Evolutionary conservation across 257 asterid genomes (phyloP).

Genomic region (Solanum arcanum): DNA sequence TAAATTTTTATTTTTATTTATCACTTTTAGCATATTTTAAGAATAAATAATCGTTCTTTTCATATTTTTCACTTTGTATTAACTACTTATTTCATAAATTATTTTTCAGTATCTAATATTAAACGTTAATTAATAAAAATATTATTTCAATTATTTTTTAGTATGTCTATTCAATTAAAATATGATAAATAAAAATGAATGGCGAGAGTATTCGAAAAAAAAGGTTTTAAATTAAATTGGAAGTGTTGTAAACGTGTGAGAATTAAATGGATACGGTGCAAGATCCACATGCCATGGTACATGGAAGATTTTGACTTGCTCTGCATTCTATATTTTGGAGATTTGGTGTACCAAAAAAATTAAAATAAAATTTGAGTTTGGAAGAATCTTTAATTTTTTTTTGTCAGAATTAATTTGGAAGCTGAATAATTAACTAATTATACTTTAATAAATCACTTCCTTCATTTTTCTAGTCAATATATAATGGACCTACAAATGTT

Average conservation of each 20-base stretch:
- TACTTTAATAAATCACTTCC: neutral
- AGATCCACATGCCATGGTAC: neutral
- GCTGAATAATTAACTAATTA: neutral
- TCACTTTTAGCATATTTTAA: neutral
- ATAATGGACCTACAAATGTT: neutral
- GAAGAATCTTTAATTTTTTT: neutral
- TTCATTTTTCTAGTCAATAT: neutral
- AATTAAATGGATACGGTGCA: neutral
- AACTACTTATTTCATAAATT: too few relatives aligned
- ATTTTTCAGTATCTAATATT: too few relatives aligned
- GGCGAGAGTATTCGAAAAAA: too few relatives aligned
- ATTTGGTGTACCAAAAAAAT: neutral
- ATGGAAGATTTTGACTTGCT: neutral
- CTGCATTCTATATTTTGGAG: neutral
- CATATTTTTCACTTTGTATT: neutral
- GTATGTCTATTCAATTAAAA: rapidly evolving
- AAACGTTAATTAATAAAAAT: too few relatives aligned
- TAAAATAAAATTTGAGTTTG: neutral
- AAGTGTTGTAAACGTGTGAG: neutral
- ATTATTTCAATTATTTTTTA: too few relatives aligned
- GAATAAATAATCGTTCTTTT: too few relatives aligned
- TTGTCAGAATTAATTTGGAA: neutral
- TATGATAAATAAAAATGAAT: too few relatives aligned
- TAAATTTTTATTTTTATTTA: too few relatives aligned
- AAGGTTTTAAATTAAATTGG: too few relatives aligned